A percentile compares a stretch with the other conserved stretches of the same genome.
These are phyloP conservation scores for Mycena albidolilacea DNA, from an alignment of 768 basidiomycete species.

Conservation along the genomic window DNA sequence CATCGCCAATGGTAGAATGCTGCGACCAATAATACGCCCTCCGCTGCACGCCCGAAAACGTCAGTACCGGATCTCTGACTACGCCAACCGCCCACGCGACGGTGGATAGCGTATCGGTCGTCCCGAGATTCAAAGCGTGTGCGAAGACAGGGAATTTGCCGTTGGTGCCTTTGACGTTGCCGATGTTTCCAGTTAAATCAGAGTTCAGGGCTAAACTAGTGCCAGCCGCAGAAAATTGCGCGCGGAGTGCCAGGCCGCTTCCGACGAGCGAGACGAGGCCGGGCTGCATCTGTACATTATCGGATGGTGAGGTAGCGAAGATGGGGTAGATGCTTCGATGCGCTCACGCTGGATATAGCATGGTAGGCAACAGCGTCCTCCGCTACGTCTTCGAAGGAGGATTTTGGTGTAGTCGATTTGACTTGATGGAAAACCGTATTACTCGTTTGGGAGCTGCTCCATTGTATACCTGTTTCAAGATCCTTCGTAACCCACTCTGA, in stretches of 20 bases:
- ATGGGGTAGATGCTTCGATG: not conserved
- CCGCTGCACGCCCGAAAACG: slow-evolving; percentile 43
- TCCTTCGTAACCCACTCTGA: slow-evolving; percentile 50
- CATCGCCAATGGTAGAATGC: slow-evolving; percentile 47
- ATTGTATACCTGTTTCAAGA: slow-evolving; percentile 54
- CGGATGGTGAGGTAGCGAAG: not conserved
- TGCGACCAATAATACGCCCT: slow-evolving; percentile 57
- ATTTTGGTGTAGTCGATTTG: slow-evolving; percentile 49
- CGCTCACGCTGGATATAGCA: slow-evolving; percentile 57
- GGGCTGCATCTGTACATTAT: not conserved
- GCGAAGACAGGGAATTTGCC: slow-evolving; percentile 64
- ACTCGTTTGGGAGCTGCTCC: slow-evolving; percentile 56
- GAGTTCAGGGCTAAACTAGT: slow-evolving; percentile 11
- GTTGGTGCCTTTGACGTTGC: slow-evolving; percentile 15
- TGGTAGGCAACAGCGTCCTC: slow-evolving; percentile 66
- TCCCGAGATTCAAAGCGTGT: slow-evolving; percentile 64
- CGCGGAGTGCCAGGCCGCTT: slow-evolving; percentile 17
- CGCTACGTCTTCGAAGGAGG: slow-evolving; percentile 60
- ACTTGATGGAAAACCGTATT: slow-evolving; percentile 61
- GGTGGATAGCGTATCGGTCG: slow-evolving; percentile 43
- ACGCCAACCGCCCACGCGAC: slow-evolving; percentile 57
- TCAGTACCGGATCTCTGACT: slow-evolving; percentile 52
- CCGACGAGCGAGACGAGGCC: slow-evolving; percentile 31
- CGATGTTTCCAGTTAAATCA: slow-evolving; percentile 16
- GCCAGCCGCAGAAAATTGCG: not conserved